Percentiles rank a stretch among this genome's conserved stretches.
These are phyloP conservation scores for Geranium rotundifolium DNA, from an alignment of 345 rosid genomes.

Conservation along the genomic window DNA sequence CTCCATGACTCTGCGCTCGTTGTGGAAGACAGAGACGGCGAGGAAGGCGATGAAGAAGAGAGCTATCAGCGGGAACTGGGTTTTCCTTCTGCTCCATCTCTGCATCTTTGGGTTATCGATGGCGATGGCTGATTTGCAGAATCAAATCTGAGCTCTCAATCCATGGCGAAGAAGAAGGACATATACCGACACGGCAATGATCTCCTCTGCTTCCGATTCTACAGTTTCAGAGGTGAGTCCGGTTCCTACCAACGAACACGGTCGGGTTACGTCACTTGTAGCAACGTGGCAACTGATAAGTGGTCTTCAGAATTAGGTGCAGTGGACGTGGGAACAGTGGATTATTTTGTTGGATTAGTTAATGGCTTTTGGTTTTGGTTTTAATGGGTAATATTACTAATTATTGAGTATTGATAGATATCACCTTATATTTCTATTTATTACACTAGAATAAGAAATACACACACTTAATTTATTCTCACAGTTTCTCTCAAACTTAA, in stretches of 20 bases:
- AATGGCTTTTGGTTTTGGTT: not conserved
- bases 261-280: too few species aligned
- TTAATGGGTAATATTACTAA: not conserved
- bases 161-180: not conserved
- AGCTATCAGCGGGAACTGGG: constrained; percentile 46
- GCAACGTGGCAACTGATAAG: not conserved
- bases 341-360: too few species aligned
- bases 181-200: not conserved
- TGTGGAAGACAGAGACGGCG: constrained; percentile 38
- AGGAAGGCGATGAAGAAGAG: constrained; percentile 33
- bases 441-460: too few species aligned
- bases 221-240: too few species aligned
- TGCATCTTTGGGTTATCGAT: constrained; percentile 25
- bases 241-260: too few species aligned
- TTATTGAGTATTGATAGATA: not conserved
- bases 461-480: too few species aligned
- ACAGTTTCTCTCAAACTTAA: too few species aligned
- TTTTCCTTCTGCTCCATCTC: constrained; percentile 65
- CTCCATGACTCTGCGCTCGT: constrained; percentile 45
- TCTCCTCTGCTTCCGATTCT: not conserved
- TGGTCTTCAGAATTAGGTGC: not conserved
- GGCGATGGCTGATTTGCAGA: not conserved
- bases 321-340: not conserved
- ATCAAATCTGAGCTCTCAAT: not conserved
- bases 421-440: not conserved